Evolutionary conservation across 345 rosid genomes (phyloP).

Genomic region (Moricandia moricandioides): DNA sequence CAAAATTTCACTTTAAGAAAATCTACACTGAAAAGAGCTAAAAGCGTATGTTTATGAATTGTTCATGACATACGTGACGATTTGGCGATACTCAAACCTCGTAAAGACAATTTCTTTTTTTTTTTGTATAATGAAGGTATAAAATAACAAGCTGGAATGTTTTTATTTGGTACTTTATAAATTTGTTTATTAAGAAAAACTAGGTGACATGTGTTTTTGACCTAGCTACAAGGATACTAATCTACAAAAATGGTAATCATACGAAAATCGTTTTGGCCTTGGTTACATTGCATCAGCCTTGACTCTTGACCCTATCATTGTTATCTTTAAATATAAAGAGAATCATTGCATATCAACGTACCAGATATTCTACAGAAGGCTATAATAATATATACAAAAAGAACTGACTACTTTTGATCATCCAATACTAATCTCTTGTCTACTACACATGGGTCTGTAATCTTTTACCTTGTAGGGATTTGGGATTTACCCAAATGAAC

Average conservation of each 20-base stretch:
- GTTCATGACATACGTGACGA: slow-evolving; percentile 5
- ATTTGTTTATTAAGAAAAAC: background rate
- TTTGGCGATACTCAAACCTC: background rate
- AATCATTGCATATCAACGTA: slow-evolving; percentile 27
- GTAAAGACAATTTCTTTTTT: background rate
- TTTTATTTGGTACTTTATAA: background rate
- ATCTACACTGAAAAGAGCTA: background rate
- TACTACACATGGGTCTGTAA: background rate
- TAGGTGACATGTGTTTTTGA: slow-evolving; percentile 29
- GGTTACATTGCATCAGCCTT: slow-evolving; percentile 19
- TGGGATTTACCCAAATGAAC: slow-evolving; percentile 31
- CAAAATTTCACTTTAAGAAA: background rate
- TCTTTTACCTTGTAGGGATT: slow-evolving; percentile 19
- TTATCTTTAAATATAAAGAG: slow-evolving; percentile 4
- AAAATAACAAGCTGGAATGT: slow-evolving; percentile 31
- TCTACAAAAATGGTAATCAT: slow-evolving; percentile 24
- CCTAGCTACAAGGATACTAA: background rate
- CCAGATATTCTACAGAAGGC: slow-evolving; percentile 21
- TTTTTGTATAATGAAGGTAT: background rate
- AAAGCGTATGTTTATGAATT: background rate
- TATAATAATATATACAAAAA: slow-evolving; percentile 11
- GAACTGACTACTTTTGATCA: background rate
- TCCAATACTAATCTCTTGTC: background rate
- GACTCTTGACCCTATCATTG: slow-evolving; percentile 24
- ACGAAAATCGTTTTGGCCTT: slow-evolving; percentile 26